phyloP scores from a whole-genome alignment of 2,329 filamentous ascomycete species.

The Byssothecium circinans region DNA sequence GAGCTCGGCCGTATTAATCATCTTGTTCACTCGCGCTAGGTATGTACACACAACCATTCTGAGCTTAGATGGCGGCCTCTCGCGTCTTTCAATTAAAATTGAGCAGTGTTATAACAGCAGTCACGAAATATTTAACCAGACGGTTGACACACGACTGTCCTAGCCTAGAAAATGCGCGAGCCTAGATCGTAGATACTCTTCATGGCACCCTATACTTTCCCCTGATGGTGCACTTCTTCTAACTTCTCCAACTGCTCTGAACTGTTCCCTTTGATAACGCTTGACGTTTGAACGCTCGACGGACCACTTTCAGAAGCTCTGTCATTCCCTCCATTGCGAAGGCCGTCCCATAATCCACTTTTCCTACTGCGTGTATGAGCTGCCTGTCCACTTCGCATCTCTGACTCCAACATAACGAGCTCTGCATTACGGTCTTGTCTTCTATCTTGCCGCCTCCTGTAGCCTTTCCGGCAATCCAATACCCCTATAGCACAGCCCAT shows the following conservation, averaged over 20 bases:
- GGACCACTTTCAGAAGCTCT: too few species aligned
- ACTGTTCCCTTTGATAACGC: background rate
- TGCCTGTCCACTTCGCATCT: slow-evolving; percentile 8
- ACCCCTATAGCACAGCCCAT: slow-evolving; percentile 14
- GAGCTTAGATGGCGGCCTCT: too few species aligned
- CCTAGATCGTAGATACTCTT: too few species aligned
- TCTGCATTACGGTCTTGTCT: slow-evolving; percentile 4
- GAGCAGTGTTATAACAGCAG: too few species aligned
- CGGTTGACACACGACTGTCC: too few species aligned
- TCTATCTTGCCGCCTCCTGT: slow-evolving; percentile 2
- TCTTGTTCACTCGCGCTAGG: too few species aligned
- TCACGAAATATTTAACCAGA: too few species aligned
- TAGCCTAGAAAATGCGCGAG: too few species aligned
- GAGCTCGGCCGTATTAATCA: too few species aligned
- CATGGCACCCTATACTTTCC: too few species aligned
- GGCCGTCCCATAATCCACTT: slow-evolving; percentile 14
- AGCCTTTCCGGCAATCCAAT: slow-evolving; percentile 11
- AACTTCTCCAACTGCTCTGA: background rate
- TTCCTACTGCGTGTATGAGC: background rate
- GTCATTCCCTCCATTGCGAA: background rate
- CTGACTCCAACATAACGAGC: slow-evolving; percentile 8
- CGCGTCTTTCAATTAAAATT: too few species aligned
- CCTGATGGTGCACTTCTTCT: background rate
- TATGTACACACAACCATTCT: too few species aligned
- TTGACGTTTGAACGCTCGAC: background rate